These are phyloP conservation scores for Fusarium sp. DNA, from an alignment of 2,329 filamentous ascomycete species.

Conservation along the genomic window DNA sequence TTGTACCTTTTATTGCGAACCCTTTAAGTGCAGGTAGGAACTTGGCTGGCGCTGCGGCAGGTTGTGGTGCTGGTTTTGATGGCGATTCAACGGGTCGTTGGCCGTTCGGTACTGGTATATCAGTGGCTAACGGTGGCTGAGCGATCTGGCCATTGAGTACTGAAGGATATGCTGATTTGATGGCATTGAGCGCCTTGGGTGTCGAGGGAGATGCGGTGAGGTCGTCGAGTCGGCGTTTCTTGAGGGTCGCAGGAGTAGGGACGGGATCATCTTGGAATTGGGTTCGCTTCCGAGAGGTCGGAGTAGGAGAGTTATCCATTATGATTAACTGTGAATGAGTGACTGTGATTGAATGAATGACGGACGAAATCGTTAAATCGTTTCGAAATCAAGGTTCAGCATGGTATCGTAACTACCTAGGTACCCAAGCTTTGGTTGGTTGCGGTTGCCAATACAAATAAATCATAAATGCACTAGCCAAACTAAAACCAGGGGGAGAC, in stretches of 20 bases:
- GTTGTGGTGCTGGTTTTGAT: constrained; percentile 18
- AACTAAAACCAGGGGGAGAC: constrained; percentile 32
- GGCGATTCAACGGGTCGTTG: constrained; percentile 15
- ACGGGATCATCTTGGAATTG: constrained; percentile 39
- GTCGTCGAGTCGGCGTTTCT: constrained; percentile 50
- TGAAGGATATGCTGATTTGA: constrained; percentile 49
- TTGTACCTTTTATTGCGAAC: constrained; percentile 51
- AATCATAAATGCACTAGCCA: constrained; percentile 10
- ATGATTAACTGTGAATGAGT: constrained; percentile 41
- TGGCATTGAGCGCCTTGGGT: constrained; percentile 47
- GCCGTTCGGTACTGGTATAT: neutral
- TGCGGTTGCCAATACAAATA: constrained; percentile 16
- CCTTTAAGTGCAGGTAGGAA: constrained; percentile 52
- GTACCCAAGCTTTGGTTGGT: constrained; percentile 16
- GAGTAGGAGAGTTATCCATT: constrained; percentile 46
- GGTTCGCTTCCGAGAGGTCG: constrained; percentile 42
- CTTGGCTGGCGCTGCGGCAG: constrained; percentile 20
- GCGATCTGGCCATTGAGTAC: constrained; percentile 39
- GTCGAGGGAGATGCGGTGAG: constrained; percentile 44
- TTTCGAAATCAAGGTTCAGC: constrained; percentile 8
- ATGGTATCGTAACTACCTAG: constrained; percentile 29
- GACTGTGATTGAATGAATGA: neutral
- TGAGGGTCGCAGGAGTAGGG: constrained; percentile 46
- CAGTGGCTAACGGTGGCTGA: constrained; percentile 21
- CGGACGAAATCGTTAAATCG: constrained; percentile 5